A percentile compares a stretch with the other conserved stretches of the same genome.
Evolutionary conservation across 2,329 filamentous ascomycete species (phyloP).

Genomic region (Stachybotrys chartarum): DNA sequence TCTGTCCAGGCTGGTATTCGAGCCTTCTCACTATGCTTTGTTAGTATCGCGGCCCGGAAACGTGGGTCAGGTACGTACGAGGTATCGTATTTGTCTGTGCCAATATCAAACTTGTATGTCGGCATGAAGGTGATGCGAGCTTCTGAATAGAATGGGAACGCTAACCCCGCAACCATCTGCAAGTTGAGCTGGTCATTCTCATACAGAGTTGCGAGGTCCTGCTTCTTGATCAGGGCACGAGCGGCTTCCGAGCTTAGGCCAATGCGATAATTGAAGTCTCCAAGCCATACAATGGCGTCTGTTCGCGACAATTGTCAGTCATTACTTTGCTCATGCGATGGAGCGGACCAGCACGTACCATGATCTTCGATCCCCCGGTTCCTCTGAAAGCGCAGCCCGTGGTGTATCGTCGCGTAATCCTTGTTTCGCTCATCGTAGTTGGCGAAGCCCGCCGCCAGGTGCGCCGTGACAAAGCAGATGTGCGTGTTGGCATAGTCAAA

Average conservation of each 20-base stretch:
- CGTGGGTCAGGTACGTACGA: conserved; percentile 49
- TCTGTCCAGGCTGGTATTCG: conserved; percentile 98
- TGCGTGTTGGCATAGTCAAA: conserved; percentile 91
- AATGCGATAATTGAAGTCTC: conserved; percentile 98
- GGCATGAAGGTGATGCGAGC: conserved; percentile 81
- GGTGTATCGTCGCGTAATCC: conserved; percentile 84
- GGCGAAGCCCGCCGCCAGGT: conserved; percentile 89
- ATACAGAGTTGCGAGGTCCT: conserved; percentile 72
- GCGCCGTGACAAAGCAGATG: conserved; percentile 92
- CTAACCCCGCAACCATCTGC: conserved; percentile 88
- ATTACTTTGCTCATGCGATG: not conserved
- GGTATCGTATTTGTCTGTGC: conserved; percentile 82
- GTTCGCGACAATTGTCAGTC: conserved; percentile 12
- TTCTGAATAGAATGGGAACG: conserved; percentile 90
- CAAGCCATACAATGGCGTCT: conserved; percentile 84
- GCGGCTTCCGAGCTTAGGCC: conserved; percentile 74
- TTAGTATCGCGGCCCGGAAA: conserved; percentile 6
- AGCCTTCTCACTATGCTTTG: conserved; percentile 65
- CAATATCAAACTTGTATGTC: conserved; percentile 93
- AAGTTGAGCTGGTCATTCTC: conserved; percentile 94
- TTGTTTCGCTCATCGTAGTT: conserved; percentile 96
- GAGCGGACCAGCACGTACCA: conserved; percentile 36
- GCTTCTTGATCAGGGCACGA: conserved; percentile 62
- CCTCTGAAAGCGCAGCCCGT: conserved; percentile 82
- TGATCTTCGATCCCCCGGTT: conserved; percentile 91